Percentiles rank a stretch among this genome's conserved stretches.
Conservation (phyloP, 2,329 filamentous ascomycete genomes). For the Hymenoscyphus fructigenus region DNA sequence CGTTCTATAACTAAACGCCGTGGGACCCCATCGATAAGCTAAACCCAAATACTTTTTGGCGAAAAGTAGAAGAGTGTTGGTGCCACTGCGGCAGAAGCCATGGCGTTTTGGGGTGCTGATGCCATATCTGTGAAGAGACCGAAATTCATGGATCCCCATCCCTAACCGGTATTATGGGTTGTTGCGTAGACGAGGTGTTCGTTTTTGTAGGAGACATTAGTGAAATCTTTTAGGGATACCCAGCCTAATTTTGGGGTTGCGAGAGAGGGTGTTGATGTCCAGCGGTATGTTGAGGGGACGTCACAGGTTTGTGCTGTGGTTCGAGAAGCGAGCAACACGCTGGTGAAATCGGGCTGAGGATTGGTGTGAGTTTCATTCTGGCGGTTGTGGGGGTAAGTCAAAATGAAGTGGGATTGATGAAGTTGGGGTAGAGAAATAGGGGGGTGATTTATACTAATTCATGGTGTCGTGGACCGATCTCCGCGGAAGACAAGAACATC, state of each 20-base stretch:
- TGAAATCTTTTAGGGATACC: slow-evolving; percentile 64
- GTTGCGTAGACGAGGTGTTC: slow-evolving; percentile 62
- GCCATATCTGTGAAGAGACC: slow-evolving; percentile 53
- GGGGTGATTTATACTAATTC: no score
- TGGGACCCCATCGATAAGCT: slow-evolving; percentile 63
- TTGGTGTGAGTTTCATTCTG: no score
- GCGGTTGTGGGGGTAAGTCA: no score
- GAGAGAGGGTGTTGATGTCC: slow-evolving; percentile 51
- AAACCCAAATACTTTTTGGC: slow-evolving; percentile 63
- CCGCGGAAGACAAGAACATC: no score
- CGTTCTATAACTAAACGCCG: slow-evolving; percentile 59
- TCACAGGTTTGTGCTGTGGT: slow-evolving; percentile 39
- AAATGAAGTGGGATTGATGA: no score
- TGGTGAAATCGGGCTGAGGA: no score
- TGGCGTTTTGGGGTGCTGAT: slow-evolving; percentile 51
- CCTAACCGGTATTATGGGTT: slow-evolving; percentile 42
- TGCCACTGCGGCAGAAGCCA: slow-evolving; percentile 50
- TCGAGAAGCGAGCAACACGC: background rate
- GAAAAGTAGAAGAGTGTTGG: slow-evolving; percentile 63
- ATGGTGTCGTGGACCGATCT: no score
- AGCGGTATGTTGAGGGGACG: slow-evolving; percentile 55
- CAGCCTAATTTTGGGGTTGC: slow-evolving; percentile 53
- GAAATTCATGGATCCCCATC: slow-evolving; percentile 60
- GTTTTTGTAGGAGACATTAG: slow-evolving; percentile 52
- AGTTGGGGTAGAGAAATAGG: no score